Base-by-base conservation (phyloP, 371 early-diverging fungal species). In the Actinomortierella ambigua region DNA sequence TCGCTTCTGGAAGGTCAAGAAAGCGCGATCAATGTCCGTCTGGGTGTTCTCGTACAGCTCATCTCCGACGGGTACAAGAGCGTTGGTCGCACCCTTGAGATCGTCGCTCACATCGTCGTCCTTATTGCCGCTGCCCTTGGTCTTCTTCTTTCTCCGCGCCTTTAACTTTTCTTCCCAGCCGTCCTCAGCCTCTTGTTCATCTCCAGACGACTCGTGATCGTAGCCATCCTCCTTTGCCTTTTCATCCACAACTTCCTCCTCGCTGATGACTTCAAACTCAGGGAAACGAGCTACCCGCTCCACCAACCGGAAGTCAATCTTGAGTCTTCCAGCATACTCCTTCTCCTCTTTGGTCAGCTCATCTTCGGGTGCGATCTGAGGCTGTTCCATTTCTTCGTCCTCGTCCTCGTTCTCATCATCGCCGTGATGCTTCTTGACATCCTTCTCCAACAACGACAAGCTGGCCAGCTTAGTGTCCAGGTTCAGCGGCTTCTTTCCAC, bases 11-110 rank as follows among this genome's bases (percentile, higher is more conserved):
- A 97, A 98, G 60, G 87, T 80, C 59, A 98, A 76, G 77, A 98
- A 98, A 0, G 90, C 85, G 44, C 82, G 78, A 70, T 98, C 98
- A 5, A 98, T 98, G n/a, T 89, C 93, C 7, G 91, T 92, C 53
- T 86, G 76, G 7, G 93, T 88, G 59, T 92, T 87, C 56, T 90
- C 91, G 54, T 85, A 87, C 20, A 85, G 79, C 63, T 93, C 93
- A 56, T 88, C 87, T 4, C 85, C 89, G 29, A 83, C 78, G 17
- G 84, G 81, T 1, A 83, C 88, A 22, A 86, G 64, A 0, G 85
- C 83, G 11, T 73, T 76, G 59, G 62, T 71, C 6, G 73, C 73
- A 5, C 13, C 50, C 29, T 58, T 53, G 28, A 71, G 53, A 8
- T 66, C 62, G 18, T 57, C 62, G 48, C 73, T 71, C 5, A 59